phyloP scores from a whole-genome alignment of 75 land plant genomes.

The Cupressus sempervirens region DNA sequence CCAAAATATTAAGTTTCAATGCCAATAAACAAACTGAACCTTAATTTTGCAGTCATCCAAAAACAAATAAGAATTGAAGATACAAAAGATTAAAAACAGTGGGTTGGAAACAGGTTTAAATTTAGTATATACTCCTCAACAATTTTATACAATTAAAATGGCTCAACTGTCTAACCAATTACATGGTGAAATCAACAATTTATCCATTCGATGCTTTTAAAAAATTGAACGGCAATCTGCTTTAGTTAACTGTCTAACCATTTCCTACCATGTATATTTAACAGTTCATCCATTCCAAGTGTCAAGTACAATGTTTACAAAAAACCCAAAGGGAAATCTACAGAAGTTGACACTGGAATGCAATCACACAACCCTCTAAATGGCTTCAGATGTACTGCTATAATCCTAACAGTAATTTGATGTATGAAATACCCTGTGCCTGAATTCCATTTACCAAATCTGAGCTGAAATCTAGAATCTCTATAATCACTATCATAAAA shows the following conservation, averaged over 20 bases:
- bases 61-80: neutral
- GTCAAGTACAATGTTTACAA: neutral
- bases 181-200: neutral
- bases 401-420: neutral
- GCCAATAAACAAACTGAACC: neutral
- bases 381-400: neutral
- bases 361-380: neutral
- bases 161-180: neutral
- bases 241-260: neutral
- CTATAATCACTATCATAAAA: neutral
- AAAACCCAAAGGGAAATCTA: neutral
- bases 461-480: neutral
- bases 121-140: neutral
- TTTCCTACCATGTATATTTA: too few species aligned
- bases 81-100: neutral
- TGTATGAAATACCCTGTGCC: neutral
- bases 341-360: neutral
- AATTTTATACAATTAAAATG: neutral
- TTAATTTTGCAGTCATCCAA: neutral
- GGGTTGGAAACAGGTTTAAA: neutral
- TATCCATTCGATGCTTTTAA: neutral
- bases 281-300: neutral
- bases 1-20: neutral
- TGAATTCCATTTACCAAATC: neutral
- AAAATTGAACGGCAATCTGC: neutral